These are phyloP conservation scores for Penicillium goetzii DNA, from an alignment of 495 filamentous ascomycete genomes.

Conservation along the genomic window DNA sequence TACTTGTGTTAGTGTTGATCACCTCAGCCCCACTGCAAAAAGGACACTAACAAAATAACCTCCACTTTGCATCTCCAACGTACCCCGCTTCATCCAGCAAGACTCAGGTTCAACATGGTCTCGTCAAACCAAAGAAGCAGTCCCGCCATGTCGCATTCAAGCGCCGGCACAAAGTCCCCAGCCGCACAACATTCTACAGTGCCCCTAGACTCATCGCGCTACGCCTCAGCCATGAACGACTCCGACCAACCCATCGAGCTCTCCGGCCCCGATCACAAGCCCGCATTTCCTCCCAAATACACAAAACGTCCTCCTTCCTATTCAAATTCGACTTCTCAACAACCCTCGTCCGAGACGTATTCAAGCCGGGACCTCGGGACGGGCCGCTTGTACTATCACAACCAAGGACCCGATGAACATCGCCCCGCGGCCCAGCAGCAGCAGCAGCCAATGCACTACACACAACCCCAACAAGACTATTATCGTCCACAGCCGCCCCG, in stretches of 20 bases:
- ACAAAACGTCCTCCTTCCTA: not conserved
- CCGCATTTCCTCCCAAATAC: conserved; percentile 9
- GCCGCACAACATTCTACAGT: not conserved
- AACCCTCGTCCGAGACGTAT: not conserved
- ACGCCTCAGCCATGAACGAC: not conserved
- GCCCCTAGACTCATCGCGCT: not conserved
- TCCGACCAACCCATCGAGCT: conserved; percentile 10
- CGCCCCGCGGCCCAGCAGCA: not conserved
- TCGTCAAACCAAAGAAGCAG: conserved; percentile 1
- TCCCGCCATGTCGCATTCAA: conserved; percentile 8
- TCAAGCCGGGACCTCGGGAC: conserved; percentile 2
- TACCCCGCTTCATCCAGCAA: conserved; percentile 9
- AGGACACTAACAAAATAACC: conserved; percentile 5
- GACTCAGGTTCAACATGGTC: not conserved
- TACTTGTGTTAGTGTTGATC: conserved; percentile 2
- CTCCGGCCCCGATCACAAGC: conserved; percentile 10
- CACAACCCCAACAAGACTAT: conserved; percentile 5
- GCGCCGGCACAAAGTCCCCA: conserved; percentile 4
- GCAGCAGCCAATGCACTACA: not conserved
- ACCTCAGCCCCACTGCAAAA: conserved; percentile 3
- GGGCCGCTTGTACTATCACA: conserved; percentile 7
- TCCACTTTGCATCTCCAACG: not conserved
- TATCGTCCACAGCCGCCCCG: not conserved
- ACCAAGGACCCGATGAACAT: conserved; percentile 1
- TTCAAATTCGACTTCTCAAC: not conserved